These are phyloP conservation scores for Grosmannia huntii DNA, from an alignment of 2,329 filamentous ascomycete genomes.

Conservation along the genomic window DNA sequence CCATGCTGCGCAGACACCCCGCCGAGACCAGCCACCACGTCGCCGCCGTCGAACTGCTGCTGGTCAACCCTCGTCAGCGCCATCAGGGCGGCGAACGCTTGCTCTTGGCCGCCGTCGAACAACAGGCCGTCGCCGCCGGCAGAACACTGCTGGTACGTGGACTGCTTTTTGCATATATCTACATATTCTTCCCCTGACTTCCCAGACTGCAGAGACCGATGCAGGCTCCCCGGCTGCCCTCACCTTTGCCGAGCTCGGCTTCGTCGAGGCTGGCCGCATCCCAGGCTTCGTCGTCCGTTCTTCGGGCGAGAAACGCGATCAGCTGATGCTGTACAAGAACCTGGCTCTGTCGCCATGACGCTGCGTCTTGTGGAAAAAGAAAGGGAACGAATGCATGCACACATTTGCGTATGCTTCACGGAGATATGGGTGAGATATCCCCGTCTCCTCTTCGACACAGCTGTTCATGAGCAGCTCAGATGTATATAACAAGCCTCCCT, in stretches of 20 bases:
- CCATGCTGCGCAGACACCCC: slow-evolving; percentile 37
- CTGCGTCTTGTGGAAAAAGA: no score
- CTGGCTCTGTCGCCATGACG: slow-evolving; percentile 16
- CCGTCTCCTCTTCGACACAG: not conserved
- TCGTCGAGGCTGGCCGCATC: slow-evolving; percentile 39
- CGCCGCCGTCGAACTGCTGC: slow-evolving; percentile 42
- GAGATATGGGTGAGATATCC: not conserved
- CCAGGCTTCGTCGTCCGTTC: slow-evolving; percentile 36
- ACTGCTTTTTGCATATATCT: not conserved
- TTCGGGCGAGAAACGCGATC: slow-evolving; percentile 33
- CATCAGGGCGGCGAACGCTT: slow-evolving; percentile 36
- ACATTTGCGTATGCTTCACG: not conserved
- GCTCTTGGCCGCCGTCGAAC: slow-evolving; percentile 42
- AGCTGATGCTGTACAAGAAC: slow-evolving; percentile 48
- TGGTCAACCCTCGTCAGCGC: slow-evolving; percentile 39
- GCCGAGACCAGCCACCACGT: slow-evolving; percentile 44
- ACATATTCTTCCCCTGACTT: no score
- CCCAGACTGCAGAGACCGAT: slow-evolving; percentile 26
- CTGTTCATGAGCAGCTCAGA: not conserved
- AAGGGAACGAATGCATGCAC: not conserved
- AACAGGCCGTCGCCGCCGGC: slow-evolving; percentile 34
- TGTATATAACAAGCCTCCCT: no score
- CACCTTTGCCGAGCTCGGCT: slow-evolving; percentile 44
- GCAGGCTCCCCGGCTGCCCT: slow-evolving; percentile 34
- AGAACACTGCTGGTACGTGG: slow-evolving; percentile 41